These are phyloP conservation scores for Aspergillus brunneoviolaceus DNA, from an alignment of 2,329 filamentous ascomycete species.

Conservation along the genomic window DNA sequence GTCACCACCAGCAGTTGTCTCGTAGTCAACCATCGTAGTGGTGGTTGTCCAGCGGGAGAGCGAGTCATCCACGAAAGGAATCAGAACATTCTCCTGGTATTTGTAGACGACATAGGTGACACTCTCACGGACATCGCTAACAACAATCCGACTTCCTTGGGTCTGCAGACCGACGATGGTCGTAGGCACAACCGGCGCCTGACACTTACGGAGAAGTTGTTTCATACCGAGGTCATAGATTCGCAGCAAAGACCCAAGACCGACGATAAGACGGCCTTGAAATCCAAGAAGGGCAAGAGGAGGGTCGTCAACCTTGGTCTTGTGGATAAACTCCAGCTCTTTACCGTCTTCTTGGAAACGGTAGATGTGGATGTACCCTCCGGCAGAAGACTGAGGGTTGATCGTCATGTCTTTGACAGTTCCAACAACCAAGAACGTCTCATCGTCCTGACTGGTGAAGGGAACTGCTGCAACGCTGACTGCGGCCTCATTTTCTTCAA, in stretches of 20 bases:
- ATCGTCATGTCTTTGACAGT: constrained; percentile 87
- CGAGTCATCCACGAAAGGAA: constrained; percentile 89
- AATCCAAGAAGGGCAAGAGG: constrained; percentile 89
- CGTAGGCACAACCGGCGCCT: constrained; percentile 74
- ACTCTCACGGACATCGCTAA: constrained; percentile 89
- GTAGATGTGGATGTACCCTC: constrained; percentile 90
- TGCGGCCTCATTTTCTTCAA: constrained; percentile 88
- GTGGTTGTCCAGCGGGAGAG: constrained; percentile 88
- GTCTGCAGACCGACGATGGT: constrained; percentile 87
- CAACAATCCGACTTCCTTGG: constrained; percentile 85
- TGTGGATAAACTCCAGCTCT: constrained; percentile 90
- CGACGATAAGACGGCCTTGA: constrained; percentile 85
- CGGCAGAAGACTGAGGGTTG: constrained; percentile 70
- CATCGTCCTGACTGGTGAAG: constrained; percentile 85
- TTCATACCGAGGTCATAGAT: constrained; percentile 93
- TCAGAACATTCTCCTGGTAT: constrained; percentile 82
- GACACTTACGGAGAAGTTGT: constrained; percentile 87
- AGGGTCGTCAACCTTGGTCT: constrained; percentile 87
- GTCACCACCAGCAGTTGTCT: constrained; percentile 90
- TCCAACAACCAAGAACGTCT: constrained; percentile 88
- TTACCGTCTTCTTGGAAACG: constrained; percentile 84
- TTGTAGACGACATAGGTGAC: constrained; percentile 94
- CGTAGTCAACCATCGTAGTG: constrained; percentile 94
- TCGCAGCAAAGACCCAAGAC: constrained; percentile 76
- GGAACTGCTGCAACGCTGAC: constrained; percentile 80